Percentiles rank a stretch among this genome's conserved stretches.
Evolutionary conservation across 306 rosid genomes (phyloP).

Genomic region (Morella rubra): DNA sequence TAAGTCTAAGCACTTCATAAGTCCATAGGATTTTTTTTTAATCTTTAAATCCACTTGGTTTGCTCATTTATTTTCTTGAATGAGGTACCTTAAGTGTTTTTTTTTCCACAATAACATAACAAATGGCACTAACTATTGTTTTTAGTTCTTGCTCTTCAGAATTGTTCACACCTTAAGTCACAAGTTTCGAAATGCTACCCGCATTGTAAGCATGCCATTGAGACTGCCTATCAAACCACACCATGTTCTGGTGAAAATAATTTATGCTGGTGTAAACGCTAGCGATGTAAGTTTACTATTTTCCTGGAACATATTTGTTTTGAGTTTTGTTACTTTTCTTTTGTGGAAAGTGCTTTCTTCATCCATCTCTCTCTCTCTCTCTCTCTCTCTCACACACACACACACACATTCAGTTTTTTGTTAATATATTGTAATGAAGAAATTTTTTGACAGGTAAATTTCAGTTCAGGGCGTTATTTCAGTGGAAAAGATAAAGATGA

Average conservation of each 20-base stretch:
- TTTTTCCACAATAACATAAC: neutral
- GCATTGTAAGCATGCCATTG: slow-evolving; percentile 57
- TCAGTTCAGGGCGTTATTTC: slow-evolving; percentile 94
- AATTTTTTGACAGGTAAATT: slow-evolving; percentile 68
- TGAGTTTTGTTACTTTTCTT: neutral
- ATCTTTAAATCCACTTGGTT: slow-evolving; percentile 18
- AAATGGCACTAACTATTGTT: slow-evolving; percentile 9
- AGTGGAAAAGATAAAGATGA: slow-evolving; percentile 48
- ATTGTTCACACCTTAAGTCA: slow-evolving; percentile 87
- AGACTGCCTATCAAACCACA: slow-evolving; percentile 67
- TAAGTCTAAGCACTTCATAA: neutral
- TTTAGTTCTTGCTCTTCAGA: slow-evolving; percentile 49
- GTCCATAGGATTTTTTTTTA: slow-evolving; percentile 10
- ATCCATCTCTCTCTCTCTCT: slow-evolving; percentile 11
- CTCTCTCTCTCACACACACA: neutral
- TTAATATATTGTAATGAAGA: slow-evolving; percentile 30
- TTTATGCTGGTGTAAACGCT: slow-evolving; percentile 97
- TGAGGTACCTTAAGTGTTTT: too few relatives aligned
- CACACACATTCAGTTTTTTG: neutral
- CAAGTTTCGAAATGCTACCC: slow-evolving; percentile 83
- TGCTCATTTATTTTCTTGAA: slow-evolving; percentile 14
- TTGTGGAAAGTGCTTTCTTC: neutral
- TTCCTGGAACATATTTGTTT: slow-evolving; percentile 23
- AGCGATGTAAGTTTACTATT: slow-evolving; percentile 80
- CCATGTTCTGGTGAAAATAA: slow-evolving; percentile 76